Conservation (phyloP, 805 yeast species). For the Ogataea parapolymorpha region DNA sequence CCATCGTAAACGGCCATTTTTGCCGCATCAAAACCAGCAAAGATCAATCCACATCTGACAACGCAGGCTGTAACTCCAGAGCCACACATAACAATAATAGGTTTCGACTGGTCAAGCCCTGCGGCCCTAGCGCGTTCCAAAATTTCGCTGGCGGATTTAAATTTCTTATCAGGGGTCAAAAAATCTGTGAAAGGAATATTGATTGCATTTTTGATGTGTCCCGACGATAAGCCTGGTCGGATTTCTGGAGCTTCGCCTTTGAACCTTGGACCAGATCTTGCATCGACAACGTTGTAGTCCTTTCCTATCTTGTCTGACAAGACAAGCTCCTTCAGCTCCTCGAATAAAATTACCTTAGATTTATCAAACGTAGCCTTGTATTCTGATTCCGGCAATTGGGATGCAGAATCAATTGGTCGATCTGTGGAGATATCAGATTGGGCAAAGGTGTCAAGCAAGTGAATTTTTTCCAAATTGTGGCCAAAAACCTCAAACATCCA, state of each 20-base stretch:
- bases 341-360: conserved; percentile 60
- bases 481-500: conserved; percentile 86
- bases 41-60: conserved; percentile 68
- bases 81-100: conserved; percentile 87
- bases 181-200: conserved; percentile 73
- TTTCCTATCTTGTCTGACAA: conserved; percentile 40
- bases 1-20: conserved; percentile 75
- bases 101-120: conserved; percentile 45
- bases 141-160: conserved; percentile 47
- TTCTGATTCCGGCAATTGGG: conserved; percentile 23
- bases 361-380: conserved; percentile 39
- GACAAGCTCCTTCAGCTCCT: conserved; percentile 61
- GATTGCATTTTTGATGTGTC: conserved; percentile 81
- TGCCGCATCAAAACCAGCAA: conserved; percentile 43
- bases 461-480: conserved; percentile 53
- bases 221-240: conserved; percentile 80
- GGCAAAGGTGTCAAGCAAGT: conserved; percentile 66
- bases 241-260: conserved; percentile 85
- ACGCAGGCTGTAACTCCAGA: conserved; percentile 95
- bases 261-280: conserved; percentile 73
- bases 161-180: conserved; percentile 46
- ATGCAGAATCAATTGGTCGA: conserved; percentile 1
- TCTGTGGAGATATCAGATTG: conserved; percentile 19
- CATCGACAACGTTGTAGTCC: conserved; percentile 67
- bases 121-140: conserved; percentile 43